A percentile compares a stretch with the other conserved stretches of the same genome.
phyloP scores from a whole-genome alignment of 495 filamentous ascomycete species.

The Aspergillus diversus region DNA sequence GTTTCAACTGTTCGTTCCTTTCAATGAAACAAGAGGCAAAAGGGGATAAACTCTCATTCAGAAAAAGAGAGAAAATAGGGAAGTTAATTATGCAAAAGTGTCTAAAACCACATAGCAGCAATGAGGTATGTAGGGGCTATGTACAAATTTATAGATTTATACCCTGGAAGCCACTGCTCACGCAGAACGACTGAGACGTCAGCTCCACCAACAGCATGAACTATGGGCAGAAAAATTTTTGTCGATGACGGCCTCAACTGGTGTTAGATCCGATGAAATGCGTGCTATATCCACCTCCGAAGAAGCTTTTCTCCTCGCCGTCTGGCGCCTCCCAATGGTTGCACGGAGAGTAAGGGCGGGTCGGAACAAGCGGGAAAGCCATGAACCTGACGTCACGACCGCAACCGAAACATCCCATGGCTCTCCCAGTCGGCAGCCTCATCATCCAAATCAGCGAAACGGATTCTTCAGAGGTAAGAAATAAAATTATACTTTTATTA shows the following conservation, averaged over 20 bases:
- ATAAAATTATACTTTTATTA: too few relatives aligned
- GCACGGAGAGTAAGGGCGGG: too few relatives aligned
- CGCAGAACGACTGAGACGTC: not conserved
- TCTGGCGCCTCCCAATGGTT: too few relatives aligned
- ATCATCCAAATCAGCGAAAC: not conserved
- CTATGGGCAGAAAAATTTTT: not conserved
- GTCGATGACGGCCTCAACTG: constrained; percentile 10
- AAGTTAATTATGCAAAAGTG: not conserved
- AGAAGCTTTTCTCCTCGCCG: too few relatives aligned
- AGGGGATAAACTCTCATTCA: not conserved
- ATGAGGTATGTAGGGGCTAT: not conserved
- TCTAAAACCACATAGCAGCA: not conserved
- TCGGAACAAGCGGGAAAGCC: too few relatives aligned
- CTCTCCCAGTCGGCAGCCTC: not conserved
- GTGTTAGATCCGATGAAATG: not conserved
- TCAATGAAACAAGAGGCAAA: too few relatives aligned
- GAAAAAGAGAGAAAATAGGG: not conserved
- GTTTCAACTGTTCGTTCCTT: too few relatives aligned
- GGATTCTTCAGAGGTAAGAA: too few relatives aligned
- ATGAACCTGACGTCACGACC: too few relatives aligned
- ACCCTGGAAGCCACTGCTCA: not conserved
- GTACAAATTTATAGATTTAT: not conserved
- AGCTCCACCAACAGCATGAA: not conserved
- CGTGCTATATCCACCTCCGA: too few relatives aligned
- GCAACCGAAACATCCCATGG: too few relatives aligned